Base-by-base conservation (phyloP, 129 eudicot species). In the Cynara cardunculus region DNA sequence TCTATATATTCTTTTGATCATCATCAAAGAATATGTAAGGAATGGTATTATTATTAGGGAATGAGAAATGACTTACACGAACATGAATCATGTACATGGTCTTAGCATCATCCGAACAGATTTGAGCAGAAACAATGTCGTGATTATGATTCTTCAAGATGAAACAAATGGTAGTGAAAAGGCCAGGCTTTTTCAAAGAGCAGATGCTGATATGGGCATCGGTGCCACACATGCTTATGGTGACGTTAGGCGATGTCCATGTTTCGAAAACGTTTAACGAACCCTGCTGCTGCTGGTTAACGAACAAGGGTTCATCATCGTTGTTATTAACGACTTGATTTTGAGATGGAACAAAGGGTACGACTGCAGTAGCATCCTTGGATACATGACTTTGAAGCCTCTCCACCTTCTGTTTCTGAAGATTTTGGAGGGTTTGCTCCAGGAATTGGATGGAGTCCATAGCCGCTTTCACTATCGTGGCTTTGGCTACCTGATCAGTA, bases 381-480 rank as follows among this genome's bases (percentile, higher is more conserved):
- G 82, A 61, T 22, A 71, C 70, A 18, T 25, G 64, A 6, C 79
- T 81, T 21, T 83, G 80, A 74, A 85, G 80, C 86, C 77, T 82
- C 30, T 87, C 90, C 1, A 82, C 35, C 86, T 89, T 93, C 26
- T 86, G 81, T 53, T 88, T 83, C 37, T 93, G 80, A 26, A 93
- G 93, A 41, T 80, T 82, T 35, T 84, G 75, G 9, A 90, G 88
- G 5, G 88, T 89, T 72, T 79, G 65, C 71, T 93, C 75, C 56
- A 93, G 83, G 61, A 79, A 32, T 81, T 76, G 81, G 7, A 93
- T 90, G 84, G 85, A 72, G 72, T 25, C 85, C 56, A 89, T 90
- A 34, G 97, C 96, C 78, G 89, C 91, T 71, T 93, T 90, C 10
- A 93, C 92, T 8, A 90, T 81, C 26, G 90, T 89, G 69, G 92